Evolutionary conservation across 2,329 filamentous ascomycete species (phyloP).

Genomic region (Verticillium zaregamsianum): DNA sequence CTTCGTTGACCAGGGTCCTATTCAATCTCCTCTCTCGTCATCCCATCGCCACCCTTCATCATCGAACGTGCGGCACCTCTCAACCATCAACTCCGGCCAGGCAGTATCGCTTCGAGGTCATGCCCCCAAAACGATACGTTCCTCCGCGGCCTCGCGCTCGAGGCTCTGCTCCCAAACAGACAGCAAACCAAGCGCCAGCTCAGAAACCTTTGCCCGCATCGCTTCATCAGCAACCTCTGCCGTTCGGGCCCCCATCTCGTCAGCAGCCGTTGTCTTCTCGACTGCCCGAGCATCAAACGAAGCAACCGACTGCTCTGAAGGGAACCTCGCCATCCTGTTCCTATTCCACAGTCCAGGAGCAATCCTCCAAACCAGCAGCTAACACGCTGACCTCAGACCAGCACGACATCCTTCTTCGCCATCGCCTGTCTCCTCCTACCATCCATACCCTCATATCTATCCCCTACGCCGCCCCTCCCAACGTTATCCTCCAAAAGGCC

Average conservation of each 20-base stretch:
- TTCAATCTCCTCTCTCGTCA: too few relatives aligned
- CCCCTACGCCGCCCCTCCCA: conserved; percentile 8
- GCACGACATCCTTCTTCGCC: conserved; percentile 10
- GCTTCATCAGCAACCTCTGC: neutral
- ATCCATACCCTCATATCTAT: conserved; percentile 9
- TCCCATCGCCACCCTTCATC: too few relatives aligned
- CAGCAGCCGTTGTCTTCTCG: neutral
- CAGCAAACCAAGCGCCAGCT: too few relatives aligned
- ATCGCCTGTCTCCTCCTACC: conserved; percentile 9
- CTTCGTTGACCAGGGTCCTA: too few relatives aligned
- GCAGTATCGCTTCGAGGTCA: neutral
- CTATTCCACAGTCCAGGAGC: neutral
- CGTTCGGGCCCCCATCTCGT: neutral
- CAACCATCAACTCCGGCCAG: neutral
- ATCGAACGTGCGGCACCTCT: too few relatives aligned
- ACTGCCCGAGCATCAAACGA: neutral
- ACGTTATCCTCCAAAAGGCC: conserved; percentile 30
- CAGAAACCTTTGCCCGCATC: neutral
- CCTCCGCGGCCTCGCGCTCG: neutral
- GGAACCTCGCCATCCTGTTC: neutral
- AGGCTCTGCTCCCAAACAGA: neutral
- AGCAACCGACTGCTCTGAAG: neutral
- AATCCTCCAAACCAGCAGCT: neutral
- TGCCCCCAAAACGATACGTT: neutral
- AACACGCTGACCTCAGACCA: conserved; percentile 3